Conservation (phyloP, 2,329 filamentous ascomycete genomes). For the Diaporthe longicolla region DNA sequence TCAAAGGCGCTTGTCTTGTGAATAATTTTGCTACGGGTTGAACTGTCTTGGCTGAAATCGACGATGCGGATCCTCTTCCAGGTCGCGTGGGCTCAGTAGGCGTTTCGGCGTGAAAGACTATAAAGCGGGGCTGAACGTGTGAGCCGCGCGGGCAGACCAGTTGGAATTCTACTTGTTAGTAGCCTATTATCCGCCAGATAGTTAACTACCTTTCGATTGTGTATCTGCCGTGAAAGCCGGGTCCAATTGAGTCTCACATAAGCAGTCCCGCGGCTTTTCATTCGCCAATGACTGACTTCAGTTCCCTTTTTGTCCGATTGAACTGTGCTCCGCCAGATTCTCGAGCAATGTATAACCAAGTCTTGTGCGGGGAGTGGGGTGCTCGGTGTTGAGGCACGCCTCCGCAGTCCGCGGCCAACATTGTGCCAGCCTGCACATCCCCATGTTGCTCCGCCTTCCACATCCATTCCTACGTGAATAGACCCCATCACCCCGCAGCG, state of each 20-base stretch:
- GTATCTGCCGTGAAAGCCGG: neutral
- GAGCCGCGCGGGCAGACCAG: neutral
- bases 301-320: neutral
- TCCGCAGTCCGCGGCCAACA: neutral
- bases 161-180: neutral
- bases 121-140: slow-evolving; percentile 24
- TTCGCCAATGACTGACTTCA: neutral
- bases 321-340: neutral
- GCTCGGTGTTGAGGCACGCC: neutral
- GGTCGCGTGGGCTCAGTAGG: neutral
- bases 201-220: neutral
- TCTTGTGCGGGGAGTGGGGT: slow-evolving; percentile 13
- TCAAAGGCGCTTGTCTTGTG: neutral
- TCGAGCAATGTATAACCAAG: neutral
- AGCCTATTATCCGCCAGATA: neutral
- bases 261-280: neutral
- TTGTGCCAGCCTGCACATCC: neutral
- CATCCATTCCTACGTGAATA: neutral
- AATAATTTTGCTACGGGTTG: neutral
- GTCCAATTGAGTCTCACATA: neutral
- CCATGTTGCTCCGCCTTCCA: slow-evolving; percentile 16
- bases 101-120: slow-evolving; percentile 14
- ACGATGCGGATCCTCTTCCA: neutral
- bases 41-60: neutral
- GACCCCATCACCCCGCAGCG: slow-evolving; percentile 1